Percentiles rank a stretch among this genome's conserved stretches.
These are phyloP conservation scores for Gentiana dahurica DNA, from an alignment of 257 asterid species.

Conservation along the genomic window DNA sequence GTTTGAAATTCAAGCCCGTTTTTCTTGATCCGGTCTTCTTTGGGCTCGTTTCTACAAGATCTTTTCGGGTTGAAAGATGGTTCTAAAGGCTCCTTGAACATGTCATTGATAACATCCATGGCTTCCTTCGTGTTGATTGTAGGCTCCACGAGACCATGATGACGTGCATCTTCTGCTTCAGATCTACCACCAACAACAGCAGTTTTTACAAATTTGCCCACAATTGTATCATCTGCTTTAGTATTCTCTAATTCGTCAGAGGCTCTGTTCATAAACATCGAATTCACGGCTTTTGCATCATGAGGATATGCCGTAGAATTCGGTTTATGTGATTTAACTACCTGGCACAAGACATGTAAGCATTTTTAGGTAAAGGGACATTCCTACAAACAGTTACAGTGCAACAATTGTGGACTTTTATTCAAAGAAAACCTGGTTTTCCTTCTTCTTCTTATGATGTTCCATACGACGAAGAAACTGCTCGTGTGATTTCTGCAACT, in stretches of 20 bases:
- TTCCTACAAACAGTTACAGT: constrained; percentile 6
- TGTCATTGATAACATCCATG: constrained; percentile 68
- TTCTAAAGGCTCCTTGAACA: constrained; percentile 76
- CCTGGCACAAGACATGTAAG: constrained; percentile 28
- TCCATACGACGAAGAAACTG: constrained; percentile 69
- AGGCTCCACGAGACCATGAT: constrained; percentile 92
- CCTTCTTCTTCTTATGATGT: constrained; percentile 44
- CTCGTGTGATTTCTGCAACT: constrained; percentile 76
- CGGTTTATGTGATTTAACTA: constrained; percentile 16
- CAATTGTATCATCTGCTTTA: constrained; percentile 36
- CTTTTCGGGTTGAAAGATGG: constrained; percentile 39
- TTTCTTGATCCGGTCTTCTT: constrained; percentile 21
- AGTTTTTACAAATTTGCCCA: constrained; percentile 56
- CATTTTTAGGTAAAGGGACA: constrained; percentile 18
- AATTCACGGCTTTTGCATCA: constrained; percentile 11
- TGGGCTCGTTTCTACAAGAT: constrained; percentile 22
- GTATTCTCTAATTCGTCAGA: constrained; percentile 4
- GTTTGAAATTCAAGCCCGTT: constrained; percentile 29
- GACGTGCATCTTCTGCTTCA: constrained; percentile 64
- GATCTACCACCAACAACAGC: constrained; percentile 70
- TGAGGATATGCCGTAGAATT: constrained; percentile 1
- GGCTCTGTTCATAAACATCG: constrained; percentile 7
- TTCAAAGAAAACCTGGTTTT: constrained; percentile 35
- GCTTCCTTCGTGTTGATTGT: constrained; percentile 81
- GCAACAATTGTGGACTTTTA: constrained; percentile 9